Evolutionary conservation across 257 asterid species (phyloP), one percentile per base, ranked within the genome.

Genomic region (Nyctanthes arbortristis): DNA sequence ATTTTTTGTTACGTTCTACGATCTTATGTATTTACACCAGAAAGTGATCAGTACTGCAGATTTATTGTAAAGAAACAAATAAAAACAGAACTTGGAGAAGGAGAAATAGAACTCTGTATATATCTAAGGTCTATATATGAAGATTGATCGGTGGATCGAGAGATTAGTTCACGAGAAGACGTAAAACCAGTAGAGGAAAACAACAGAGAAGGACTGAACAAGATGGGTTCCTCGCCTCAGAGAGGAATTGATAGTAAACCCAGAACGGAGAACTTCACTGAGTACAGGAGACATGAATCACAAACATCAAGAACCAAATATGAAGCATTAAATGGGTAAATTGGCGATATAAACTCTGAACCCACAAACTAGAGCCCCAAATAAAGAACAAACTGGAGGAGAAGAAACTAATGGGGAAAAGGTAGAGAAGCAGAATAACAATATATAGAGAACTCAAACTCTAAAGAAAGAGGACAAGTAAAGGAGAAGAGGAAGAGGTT

Each of bases 141-240:
- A 39, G 35, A 24, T 57, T 22, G 33, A 67, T 52, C 27, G 18
- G 27, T 20, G 28, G 34, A 69, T 67, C 34, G 57, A 29, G 8
- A 28, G 36, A 14, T 27, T 25, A 61, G n/a, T 24, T 82, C 73
- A 84, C 82, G 98, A 93, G 60, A 90, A 90, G 40, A 83, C 92
- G 78, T 90, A 90, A 79, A 93, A 93, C 99, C 99, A 91, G 83
- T 91, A 91, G 66, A 93, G 96, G 72, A 93, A 93, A 0, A 85
- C 97, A 76, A 93, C 93, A 0, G 99, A 93, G 78, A 93, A 89
- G 67, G 99, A 93, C 69, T 91, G 99, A 67, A 93, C 99, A 35
- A 93, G 97, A 60, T 86, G 96, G 8, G 94, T 84, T 36, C 92
- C 72, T 29, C 88, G 91, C 60, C 94, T 69, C 37, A 89, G 83